Base-by-base conservation (phyloP, 768 basidiomycete genomes). In the Mycena rosella region DNA sequence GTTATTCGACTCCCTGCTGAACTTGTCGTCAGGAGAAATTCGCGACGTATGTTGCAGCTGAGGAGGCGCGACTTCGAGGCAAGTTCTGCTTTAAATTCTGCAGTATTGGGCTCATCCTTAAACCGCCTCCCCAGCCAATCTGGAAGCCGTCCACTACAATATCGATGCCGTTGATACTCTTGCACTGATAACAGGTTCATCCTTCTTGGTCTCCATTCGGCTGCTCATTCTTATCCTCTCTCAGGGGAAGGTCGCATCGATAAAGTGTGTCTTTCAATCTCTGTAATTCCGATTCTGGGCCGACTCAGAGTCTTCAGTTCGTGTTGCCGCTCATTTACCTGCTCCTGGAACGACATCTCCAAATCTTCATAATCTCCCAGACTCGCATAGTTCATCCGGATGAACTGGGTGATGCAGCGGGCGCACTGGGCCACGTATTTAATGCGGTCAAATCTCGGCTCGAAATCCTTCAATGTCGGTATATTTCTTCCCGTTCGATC, bases 71-170 rank as follows among this genome's bases (percentile, higher is more conserved):
- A 34, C 36, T 71, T 24, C 49, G 59, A 44, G 51, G 69, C 42
- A 45, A 30, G 68, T 26, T 14, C 22, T 1, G 4, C 15, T 27
- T n/a, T 22, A 20, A 11, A 11, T 38, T 7, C 40, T 26, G 27
- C 18, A 9, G 11, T 26, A 22, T 22, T 30, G 20, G 15, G 3
- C 30, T 51, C n/a, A 55, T 15, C 14, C 29, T 30, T 7, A 6
- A 15, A 22, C n/a, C n/a, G n/a, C 3, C 15, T 27, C 8, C 20
- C 13, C 45, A 69, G 68, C 29, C 26, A 70, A 70, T 38, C 65
- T 70, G 24, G 65, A 70, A 17, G 61, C 69, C 2, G 52, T 67
- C n/a, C 18, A 55, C 8, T 70, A 63, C 32, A 61, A 70, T 22
- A 66, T 70, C 22, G 69, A 70, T 26, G 56, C 47, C 2, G 5